Percentiles rank a stretch among this genome's conserved stretches.
Conservation (phyloP, 805 yeast species). For the Kuraishia borneana region DNA sequence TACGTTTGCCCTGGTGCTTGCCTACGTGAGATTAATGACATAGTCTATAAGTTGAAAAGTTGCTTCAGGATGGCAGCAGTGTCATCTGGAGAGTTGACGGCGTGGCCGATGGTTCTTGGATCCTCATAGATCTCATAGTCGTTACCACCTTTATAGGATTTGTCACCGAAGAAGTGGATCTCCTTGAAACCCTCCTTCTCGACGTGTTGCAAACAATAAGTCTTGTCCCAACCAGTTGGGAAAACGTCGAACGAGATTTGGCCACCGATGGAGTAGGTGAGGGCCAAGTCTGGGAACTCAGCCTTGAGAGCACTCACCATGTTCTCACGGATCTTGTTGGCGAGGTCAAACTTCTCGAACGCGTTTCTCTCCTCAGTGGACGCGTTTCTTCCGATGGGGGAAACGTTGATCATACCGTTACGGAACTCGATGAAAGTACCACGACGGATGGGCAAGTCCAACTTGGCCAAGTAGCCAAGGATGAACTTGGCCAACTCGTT, state of each 20-base stretch:
- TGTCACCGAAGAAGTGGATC: slow-evolving; percentile 98
- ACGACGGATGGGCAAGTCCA: slow-evolving; percentile 93
- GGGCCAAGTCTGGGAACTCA: slow-evolving; percentile 71
- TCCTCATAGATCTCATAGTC: slow-evolving; percentile 95
- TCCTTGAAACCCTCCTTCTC: slow-evolving; percentile 71
- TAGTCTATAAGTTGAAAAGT: slow-evolving; percentile 48
- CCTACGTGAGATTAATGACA: slow-evolving; percentile 76
- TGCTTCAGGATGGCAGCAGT: slow-evolving; percentile 81
- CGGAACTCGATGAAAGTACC: slow-evolving; percentile 98
- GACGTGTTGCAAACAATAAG: slow-evolving; percentile 93
- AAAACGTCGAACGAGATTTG: slow-evolving; percentile 98
- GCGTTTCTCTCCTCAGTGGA: slow-evolving; percentile 89
- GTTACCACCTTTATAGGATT: slow-evolving; percentile 94
- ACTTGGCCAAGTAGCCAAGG: slow-evolving; percentile 69
- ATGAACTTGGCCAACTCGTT: slow-evolving; percentile 80
- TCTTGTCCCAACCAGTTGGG: slow-evolving; percentile 99
- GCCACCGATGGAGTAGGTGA: slow-evolving; percentile 98
- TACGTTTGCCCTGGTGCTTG: slow-evolving; percentile 88
- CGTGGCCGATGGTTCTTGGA: slow-evolving; percentile 89
- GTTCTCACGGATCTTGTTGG: slow-evolving; percentile 69
- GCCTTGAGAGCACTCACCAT: slow-evolving; percentile 79
- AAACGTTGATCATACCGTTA: slow-evolving; percentile 97
- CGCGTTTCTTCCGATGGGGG: slow-evolving; percentile 98
- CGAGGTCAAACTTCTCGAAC: slow-evolving; percentile 75
- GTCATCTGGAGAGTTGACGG: slow-evolving; percentile 83